Evolutionary conservation across 1,284 basidiomycete species (phyloP), one percentile per base, ranked within the genome.

Genomic region (Cutaneotrichosporon sp.): DNA sequence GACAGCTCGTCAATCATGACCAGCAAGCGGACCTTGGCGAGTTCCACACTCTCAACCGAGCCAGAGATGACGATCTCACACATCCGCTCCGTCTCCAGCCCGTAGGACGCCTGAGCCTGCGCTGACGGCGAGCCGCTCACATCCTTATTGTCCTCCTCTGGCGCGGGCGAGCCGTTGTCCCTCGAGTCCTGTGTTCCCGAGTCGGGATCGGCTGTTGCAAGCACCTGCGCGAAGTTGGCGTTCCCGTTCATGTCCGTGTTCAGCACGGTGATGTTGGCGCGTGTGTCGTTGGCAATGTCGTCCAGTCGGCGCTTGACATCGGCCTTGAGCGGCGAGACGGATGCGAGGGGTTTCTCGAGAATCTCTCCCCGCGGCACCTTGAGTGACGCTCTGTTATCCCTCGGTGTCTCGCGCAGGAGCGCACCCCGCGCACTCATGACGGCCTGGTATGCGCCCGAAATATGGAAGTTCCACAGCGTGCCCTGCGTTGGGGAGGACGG

Each of bases 1-100:
- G 91, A 89, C 72, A 94, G 75, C 74, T 97, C 90, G 72, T 98
- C 96, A 57, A 97, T 78, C 83, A 97, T 88, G 58, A 97, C 91
- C 52, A 98, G 79, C 44, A 97, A 76, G 44, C 88, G 82, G 48
- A 97, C 87, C 61, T 91, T 84, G 26, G 93, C 94, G 43, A 92
- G 80, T 66, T 96, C 90, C 22, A 96, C 91, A 42, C 87, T 84
- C 74, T 97, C 90, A 38, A 87, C 85, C 32, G 75, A 63, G 8
- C 94, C 94, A 19, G 88, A 88, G 57, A 98, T 81, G 61, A 93
- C 86, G 33, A 98, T 80, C 71, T 96, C 90, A 67, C 92, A 96
- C 51, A 88, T 85, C 51, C 90, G 81, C 72, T 97, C 92, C 1
- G 90, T 89, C 78, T 97, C 93, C 32, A 97, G 81, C 4, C 92